Percentiles rank a stretch among this genome's conserved stretches.
These are phyloP conservation scores for Dimocarpus longan DNA, from an alignment of 345 rosid species.

Conservation along the genomic window DNA sequence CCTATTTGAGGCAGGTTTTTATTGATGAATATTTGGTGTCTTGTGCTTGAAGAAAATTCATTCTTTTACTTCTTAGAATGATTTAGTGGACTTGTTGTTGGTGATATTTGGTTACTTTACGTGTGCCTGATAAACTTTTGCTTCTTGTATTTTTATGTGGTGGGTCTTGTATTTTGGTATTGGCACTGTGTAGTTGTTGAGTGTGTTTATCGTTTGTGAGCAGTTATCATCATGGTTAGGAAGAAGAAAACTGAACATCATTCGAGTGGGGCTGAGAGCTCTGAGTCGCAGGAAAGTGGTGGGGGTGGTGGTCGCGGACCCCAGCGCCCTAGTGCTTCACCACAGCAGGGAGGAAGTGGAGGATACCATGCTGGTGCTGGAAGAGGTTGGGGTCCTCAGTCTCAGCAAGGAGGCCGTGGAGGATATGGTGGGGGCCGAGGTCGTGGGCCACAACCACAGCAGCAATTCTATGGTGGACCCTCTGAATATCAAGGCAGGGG, in stretches of 20 bases:
- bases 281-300: slow-evolving; percentile 57
- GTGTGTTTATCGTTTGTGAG: background rate
- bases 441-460: slow-evolving; percentile 61
- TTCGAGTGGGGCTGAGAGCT: slow-evolving; percentile 66
- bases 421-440: slow-evolving; percentile 56
- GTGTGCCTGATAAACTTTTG: background rate
- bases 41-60: background rate
- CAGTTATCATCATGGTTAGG: slow-evolving; percentile 63
- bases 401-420: slow-evolving; percentile 68
- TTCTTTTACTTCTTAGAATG: background rate
- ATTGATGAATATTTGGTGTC: background rate
- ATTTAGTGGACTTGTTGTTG: background rate
- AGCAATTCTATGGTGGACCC: slow-evolving; percentile 58
- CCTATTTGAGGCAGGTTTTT: too few relatives aligned
- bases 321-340: slow-evolving; percentile 45
- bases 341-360: slow-evolving; percentile 48
- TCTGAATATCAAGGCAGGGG: slow-evolving; percentile 76
- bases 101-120: background rate
- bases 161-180: background rate
- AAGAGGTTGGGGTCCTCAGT: slow-evolving; percentile 56
- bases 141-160: background rate
- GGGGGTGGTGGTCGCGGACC: slow-evolving; percentile 52
- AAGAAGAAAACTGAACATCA: slow-evolving; percentile 71
- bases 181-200: background rate
- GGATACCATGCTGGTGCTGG: slow-evolving; percentile 58